Evolutionary conservation across 202 grass and related monocot genomes (phyloP), one percentile per base, ranked within the genome.

Genomic region (Zizania palustris): DNA sequence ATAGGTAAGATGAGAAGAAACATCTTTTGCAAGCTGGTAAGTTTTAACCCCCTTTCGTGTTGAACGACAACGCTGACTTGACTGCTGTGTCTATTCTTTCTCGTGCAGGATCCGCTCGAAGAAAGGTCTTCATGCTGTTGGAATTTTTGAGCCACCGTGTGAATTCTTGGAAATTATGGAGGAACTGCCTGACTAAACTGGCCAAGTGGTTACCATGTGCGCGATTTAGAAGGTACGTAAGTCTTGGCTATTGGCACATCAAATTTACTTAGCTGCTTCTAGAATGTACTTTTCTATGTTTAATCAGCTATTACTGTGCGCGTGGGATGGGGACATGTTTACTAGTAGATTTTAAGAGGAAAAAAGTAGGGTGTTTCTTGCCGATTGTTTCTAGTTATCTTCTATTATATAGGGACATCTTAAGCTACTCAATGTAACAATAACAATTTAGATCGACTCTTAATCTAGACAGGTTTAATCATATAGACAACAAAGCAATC

Each of bases 41-140:
- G 74, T 87, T 87, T 42, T 14, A 82, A 61, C 74, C 74, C 69
- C 63, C 69, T 87, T 70, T 50, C 54, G 37, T 40, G 45, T 28
- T 72, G 18, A 50, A 18, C 85, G 44, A 60, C 40, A 43, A 16
- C 21, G 28, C 37, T 67, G 79, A 67, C 34, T 83, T 83, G 74
- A 83, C 69, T 5, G 7, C 34, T 11, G 28, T 28, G 28, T 28
- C 13, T 3, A 16, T 67, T 36, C 19, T 76, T 81, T 76, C 56
- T 69, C 45, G 56, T 70, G 65, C 57, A 76, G 54, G 38, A 60
- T 87, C 37, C 38, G 48, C 36, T 46, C 0, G 60, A 21, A 45
- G 74, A 74, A 46, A n/a, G 77, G 51, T 60, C 14, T 22, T 63
- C 15, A 4, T 74, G 69, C 46, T 63, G 70, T 8, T 60, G 58